Conservation (phyloP, 2,329 filamentous ascomycete genomes). For the Fusarium torreyae region DNA sequence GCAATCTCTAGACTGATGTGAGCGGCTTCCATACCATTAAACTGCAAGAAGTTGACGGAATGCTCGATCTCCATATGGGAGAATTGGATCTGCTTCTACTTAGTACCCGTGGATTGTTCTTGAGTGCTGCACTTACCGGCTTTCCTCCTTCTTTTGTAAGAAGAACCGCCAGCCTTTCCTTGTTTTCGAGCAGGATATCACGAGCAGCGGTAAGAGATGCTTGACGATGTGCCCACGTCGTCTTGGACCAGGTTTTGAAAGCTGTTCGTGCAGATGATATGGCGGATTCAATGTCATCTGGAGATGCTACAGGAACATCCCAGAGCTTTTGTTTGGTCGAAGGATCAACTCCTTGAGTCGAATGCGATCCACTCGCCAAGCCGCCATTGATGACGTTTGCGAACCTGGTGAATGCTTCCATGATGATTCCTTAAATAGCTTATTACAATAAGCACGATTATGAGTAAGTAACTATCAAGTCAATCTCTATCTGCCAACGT, state of each 20-base stretch:
- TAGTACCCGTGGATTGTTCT: background rate
- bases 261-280: slow-evolving; percentile 1
- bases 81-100: slow-evolving; percentile 3
- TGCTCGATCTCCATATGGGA: slow-evolving; percentile 5
- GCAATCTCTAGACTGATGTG: rapidly evolving
- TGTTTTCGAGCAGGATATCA: background rate
- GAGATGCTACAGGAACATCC: slow-evolving; percentile 16
- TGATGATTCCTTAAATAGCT: background rate
- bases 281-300: background rate
- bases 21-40: background rate
- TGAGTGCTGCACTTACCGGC: background rate
- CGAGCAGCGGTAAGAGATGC: background rate
- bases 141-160: slow-evolving; percentile 9
- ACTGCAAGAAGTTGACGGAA: slow-evolving; percentile 6
- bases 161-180: background rate
- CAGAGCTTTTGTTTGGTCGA: slow-evolving; percentile 12
- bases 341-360: slow-evolving; percentile 8
- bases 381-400: background rate
- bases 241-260: slow-evolving; percentile 4
- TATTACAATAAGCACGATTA: background rate
- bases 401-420: background rate
- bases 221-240: slow-evolving; percentile 7
- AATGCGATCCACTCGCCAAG: background rate
- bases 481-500: background rate
- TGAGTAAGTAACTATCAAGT: background rate